Conservation (phyloP, 2,329 filamentous ascomycete genomes). For the Xylariaceae sp. region DNA sequence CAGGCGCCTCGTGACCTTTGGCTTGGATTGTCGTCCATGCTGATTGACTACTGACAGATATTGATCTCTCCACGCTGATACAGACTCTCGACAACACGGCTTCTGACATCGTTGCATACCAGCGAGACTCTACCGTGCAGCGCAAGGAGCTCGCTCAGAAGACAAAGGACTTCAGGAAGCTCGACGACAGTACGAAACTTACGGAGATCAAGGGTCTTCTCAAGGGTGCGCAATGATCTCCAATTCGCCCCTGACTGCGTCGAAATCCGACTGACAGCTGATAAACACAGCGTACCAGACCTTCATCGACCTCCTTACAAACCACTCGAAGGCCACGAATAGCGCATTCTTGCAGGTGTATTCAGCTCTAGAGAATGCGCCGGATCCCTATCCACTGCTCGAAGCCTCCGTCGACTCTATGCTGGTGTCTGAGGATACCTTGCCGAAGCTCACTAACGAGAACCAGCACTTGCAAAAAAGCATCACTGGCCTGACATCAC, state of each 20-base stretch:
- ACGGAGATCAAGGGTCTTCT: conserved; percentile 82
- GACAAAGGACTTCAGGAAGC: conserved; percentile 94
- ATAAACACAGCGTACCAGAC: conserved; percentile 73
- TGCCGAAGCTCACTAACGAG: conserved; percentile 84
- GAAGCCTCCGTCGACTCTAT: conserved; percentile 95
- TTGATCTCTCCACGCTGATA: conserved; percentile 79
- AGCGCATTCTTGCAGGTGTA: conserved; percentile 91
- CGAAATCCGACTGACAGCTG: conserved; percentile 5
- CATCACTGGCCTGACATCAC: conserved; percentile 66
- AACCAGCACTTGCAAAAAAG: conserved; percentile 81
- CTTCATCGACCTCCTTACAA: conserved; percentile 94
- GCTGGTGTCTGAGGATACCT: conserved; percentile 82
- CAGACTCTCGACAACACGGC: conserved; percentile 85
- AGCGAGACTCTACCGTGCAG: conserved; percentile 91
- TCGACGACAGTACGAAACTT: conserved; percentile 79
- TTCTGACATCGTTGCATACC: conserved; percentile 89
- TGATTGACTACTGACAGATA: conserved; percentile 50
- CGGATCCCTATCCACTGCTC: conserved; percentile 91
- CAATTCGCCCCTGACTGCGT: not conserved
- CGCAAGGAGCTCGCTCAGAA: conserved; percentile 97
- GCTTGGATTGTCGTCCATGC: conserved; percentile 11
- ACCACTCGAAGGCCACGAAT: conserved; percentile 90
- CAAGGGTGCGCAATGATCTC: conserved; percentile 56
- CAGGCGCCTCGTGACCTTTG: conserved; percentile 7
- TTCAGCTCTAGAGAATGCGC: conserved; percentile 87